Conservation (phyloP, 1,284 basidiomycete genomes). For the Puccinia polysora region DNA sequence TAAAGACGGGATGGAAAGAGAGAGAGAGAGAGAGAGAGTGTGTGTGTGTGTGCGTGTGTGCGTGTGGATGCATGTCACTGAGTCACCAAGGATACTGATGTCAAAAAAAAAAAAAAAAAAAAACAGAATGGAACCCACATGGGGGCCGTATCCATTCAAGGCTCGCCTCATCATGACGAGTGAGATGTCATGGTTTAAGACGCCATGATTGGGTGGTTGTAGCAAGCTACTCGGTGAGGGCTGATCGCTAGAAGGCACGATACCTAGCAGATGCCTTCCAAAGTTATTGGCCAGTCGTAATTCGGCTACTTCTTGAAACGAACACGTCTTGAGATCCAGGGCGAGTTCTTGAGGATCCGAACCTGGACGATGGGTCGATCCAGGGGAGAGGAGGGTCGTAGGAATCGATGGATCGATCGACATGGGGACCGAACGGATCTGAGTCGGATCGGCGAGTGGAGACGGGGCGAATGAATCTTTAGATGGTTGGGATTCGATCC, state of each 20-base stretch:
- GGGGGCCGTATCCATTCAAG: slow-evolving; percentile 22
- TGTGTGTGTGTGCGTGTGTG: too few relatives aligned
- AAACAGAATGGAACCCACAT: neutral
- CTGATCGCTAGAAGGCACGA: neutral
- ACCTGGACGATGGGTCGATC: neutral
- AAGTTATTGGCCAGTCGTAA: slow-evolving; percentile 37
- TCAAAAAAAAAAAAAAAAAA: neutral
- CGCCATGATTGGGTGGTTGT: neutral
- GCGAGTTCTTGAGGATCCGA: neutral
- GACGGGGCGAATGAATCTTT: neutral
- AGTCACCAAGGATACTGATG: too few relatives aligned
- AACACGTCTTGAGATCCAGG: slow-evolving; percentile 2
- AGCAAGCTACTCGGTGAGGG: neutral
- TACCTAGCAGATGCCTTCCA: slow-evolving; percentile 22
- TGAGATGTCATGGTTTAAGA: slow-evolving; percentile 24
- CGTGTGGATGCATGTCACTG: too few relatives aligned
- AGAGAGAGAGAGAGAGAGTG: neutral
- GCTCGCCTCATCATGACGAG: slow-evolving; percentile 29
- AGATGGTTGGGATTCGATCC: slow-evolving; percentile 6
- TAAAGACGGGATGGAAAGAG: neutral
- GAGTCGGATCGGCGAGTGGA: neutral
- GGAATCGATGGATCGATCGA: neutral
- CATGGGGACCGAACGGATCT: neutral
- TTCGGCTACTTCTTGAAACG: slow-evolving; percentile 29
- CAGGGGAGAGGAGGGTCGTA: neutral